These are phyloP conservation scores for Cercospora sp. DNA, from an alignment of 2,329 filamentous ascomycete species.

Conservation along the genomic window DNA sequence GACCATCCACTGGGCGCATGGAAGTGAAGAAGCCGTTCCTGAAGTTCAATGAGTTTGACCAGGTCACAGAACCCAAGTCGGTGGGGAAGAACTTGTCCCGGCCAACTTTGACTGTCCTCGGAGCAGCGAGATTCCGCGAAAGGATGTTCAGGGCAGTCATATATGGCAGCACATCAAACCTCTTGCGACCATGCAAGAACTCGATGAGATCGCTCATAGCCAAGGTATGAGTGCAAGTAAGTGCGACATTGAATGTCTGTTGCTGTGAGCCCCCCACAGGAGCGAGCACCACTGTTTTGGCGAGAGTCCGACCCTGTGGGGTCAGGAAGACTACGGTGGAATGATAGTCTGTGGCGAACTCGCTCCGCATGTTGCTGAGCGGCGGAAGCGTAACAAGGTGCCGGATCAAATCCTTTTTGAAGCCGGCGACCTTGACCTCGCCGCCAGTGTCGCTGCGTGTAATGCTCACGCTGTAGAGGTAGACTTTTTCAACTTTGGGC, in stretches of 20 bases:
- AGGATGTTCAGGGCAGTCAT: conserved; percentile 10
- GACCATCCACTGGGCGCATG: conserved; percentile 11
- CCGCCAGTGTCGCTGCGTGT: background rate
- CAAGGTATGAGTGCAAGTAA: background rate
- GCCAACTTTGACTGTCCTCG: background rate
- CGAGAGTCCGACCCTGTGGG: background rate
- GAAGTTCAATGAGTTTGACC: background rate
- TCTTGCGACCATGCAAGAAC: background rate
- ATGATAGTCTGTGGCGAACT: background rate
- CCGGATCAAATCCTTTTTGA: background rate
- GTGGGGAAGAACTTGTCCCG: background rate
- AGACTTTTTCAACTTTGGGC: background rate
- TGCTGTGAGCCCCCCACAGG: background rate
- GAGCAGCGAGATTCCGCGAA: background rate
- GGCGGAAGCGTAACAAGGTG: background rate
- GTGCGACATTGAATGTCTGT: background rate
- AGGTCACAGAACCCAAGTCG: background rate
- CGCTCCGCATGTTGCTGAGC: background rate
- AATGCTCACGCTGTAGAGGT: background rate
- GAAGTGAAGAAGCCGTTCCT: conserved; percentile 21
- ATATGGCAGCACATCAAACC: background rate
- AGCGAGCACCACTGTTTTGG: background rate
- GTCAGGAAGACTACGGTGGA: background rate
- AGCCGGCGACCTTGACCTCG: background rate
- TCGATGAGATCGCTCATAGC: background rate